A percentile compares a stretch with the other conserved stretches of the same genome.
These are phyloP conservation scores for Tylopilus sp. DNA, from an alignment of 768 basidiomycete genomes.

Conservation along the genomic window DNA sequence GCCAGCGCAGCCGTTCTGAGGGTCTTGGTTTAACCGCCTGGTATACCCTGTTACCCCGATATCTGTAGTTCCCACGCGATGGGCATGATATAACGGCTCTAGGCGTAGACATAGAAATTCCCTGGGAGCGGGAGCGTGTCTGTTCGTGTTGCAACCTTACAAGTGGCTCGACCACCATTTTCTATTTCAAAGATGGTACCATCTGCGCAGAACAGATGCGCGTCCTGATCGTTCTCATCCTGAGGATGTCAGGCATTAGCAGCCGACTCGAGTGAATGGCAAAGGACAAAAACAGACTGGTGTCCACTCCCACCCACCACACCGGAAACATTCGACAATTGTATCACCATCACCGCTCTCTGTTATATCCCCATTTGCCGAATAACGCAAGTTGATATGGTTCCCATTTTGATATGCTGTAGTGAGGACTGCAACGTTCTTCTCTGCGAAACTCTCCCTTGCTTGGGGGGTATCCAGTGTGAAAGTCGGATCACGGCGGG, in stretches of 20 bases:
- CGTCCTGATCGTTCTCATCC: conserved; percentile 55
- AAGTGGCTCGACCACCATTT: conserved; percentile 54
- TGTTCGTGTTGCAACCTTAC: conserved; percentile 38
- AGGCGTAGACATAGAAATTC: conserved; percentile 48
- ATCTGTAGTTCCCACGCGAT: not conserved
- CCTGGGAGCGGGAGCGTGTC: conserved; percentile 26
- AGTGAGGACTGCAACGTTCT: conserved; percentile 49
- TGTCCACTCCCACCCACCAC: conserved; percentile 81
- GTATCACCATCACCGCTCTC: conserved; percentile 44
- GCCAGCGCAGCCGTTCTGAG: conserved; percentile 53
- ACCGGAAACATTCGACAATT: conserved; percentile 77
- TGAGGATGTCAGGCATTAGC: conserved; percentile 9
- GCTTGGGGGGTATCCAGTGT: conserved; percentile 39
- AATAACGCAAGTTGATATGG: conserved; percentile 64
- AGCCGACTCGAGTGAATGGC: too few relatives aligned
- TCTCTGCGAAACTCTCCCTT: conserved; percentile 50
- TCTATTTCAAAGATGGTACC: conserved; percentile 68
- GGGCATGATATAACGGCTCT: conserved; percentile 12
- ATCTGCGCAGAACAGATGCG: conserved; percentile 78
- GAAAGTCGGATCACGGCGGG: conserved; percentile 54
- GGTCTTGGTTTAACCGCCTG: conserved; percentile 34
- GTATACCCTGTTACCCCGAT: conserved; percentile 7
- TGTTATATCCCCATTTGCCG: conserved; percentile 38
- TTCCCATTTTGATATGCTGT: conserved; percentile 77
- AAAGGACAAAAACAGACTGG: conserved; percentile 55